Base-by-base conservation (phyloP, 495 filamentous ascomycete genomes). In the Penicillium lagena region DNA sequence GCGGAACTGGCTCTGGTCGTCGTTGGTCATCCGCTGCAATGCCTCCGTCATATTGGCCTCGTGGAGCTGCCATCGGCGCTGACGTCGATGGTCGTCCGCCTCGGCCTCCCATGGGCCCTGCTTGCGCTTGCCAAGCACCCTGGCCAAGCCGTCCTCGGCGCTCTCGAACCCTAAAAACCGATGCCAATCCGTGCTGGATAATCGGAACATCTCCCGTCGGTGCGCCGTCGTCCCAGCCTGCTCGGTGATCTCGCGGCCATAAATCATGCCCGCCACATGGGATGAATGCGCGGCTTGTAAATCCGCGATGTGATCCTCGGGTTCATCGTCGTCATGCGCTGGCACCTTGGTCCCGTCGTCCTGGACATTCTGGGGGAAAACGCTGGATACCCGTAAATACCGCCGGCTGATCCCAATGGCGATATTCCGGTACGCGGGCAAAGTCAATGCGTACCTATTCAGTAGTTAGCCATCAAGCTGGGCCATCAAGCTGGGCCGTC, bases 201-300 rank as follows among this genome's bases (percentile, higher is more conserved):
- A 12, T 9, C 43, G 39, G 29, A 51, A 46, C 10, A 51, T 38
- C 43, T 46, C 33, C 13, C 35, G 37, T 8, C 39, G 39, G 39
- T 46, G 30, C 6, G 43, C 43, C 2, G 35, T 46, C 0, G 43
- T 51, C 1, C 38, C 30, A 11, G 44, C 45, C 38, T 49, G 31
- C 52, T 58, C 47, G 14, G 22, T 43, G 22, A 58, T 41, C 9
- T 45, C 38, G 4, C 41, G 39, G n/a, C 37, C 38, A 15, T 56
- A 58, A 29, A 52, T 50, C 10, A 46, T 56, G 3, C 45, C 48
- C 28, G 52, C 52, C 0, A 52, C 28, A 11, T 58, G 10, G 1
- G 41, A 49, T 9, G 22, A 48, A 37, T 55, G 17, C 9, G 37
- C 43, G 0, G 43, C 54, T 33, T 52, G n/a, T 28, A 47, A 35